Conservation (phyloP, 176 grass and related monocot genomes). For the Bothriochloa decipiens region DNA sequence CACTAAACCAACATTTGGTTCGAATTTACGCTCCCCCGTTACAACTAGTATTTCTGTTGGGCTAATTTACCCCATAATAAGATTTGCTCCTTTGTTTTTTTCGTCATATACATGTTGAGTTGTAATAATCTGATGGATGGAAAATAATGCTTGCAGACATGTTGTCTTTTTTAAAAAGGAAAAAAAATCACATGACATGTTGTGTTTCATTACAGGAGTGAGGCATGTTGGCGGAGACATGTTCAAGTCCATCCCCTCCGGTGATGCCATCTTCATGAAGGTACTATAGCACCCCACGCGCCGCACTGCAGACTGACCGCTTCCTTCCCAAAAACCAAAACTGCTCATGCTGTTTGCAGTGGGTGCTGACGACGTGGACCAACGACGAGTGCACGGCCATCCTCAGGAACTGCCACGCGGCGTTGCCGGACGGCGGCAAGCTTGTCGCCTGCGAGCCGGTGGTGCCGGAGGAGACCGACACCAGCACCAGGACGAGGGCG, state of each 20-base stretch:
- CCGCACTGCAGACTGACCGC: background rate
- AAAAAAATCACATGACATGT: too few relatives aligned
- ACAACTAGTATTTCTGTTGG: too few relatives aligned
- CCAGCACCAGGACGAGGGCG: constrained; percentile 67
- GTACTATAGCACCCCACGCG: constrained; percentile 15
- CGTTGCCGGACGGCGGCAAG: constrained; percentile 73
- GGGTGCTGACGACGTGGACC: constrained; percentile 89
- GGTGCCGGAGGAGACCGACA: constrained; percentile 66
- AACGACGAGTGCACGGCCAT: constrained; percentile 76
- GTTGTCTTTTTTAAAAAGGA: too few relatives aligned
- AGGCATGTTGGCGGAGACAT: constrained; percentile 80
- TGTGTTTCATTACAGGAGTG: constrained; percentile 48
- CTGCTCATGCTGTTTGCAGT: constrained; percentile 34
- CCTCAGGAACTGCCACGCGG: constrained; percentile 68
- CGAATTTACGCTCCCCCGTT: too few relatives aligned
- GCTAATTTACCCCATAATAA: too few relatives aligned
- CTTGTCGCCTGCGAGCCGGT: constrained; percentile 86
- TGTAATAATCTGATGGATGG: too few relatives aligned
- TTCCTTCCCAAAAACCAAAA: too few relatives aligned
- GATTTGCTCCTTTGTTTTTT: too few relatives aligned
- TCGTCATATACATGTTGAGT: too few relatives aligned
- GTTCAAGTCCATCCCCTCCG: constrained; percentile 77
- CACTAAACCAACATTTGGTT: too few relatives aligned
- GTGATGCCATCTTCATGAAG: constrained; percentile 98
- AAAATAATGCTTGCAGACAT: too few relatives aligned